Conservation (phyloP, 2,329 filamentous ascomycete genomes). For the Neonectria hederae region DNA sequence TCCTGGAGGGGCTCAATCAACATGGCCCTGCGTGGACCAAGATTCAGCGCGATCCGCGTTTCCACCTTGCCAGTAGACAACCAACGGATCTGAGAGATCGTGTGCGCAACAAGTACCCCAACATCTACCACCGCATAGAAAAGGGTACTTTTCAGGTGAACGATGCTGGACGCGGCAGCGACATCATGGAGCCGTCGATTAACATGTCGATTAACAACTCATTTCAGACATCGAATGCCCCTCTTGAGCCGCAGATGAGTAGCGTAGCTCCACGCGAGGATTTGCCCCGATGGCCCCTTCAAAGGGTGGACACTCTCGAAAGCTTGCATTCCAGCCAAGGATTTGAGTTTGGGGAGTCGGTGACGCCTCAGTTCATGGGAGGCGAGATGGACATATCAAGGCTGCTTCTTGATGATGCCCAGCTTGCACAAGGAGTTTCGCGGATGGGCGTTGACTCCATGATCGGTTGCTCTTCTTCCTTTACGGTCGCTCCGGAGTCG, state of each 20-base stretch:
- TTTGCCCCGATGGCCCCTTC: slow-evolving; percentile 54
- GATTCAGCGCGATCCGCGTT: slow-evolving; percentile 68
- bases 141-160: slow-evolving; percentile 61
- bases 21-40: slow-evolving; percentile 73
- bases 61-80: slow-evolving; percentile 66
- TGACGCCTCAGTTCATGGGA: slow-evolving; percentile 52
- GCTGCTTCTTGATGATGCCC: slow-evolving; percentile 65
- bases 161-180: slow-evolving; percentile 52
- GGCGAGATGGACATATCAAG: slow-evolving; percentile 72
- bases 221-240: slow-evolving; percentile 51
- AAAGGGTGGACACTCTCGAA: slow-evolving; percentile 46
- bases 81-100: slow-evolving; percentile 72
- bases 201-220: slow-evolving; percentile 60
- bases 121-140: slow-evolving; percentile 65
- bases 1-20: slow-evolving; percentile 65
- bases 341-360: slow-evolving; percentile 57
- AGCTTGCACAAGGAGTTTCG: slow-evolving; percentile 38
- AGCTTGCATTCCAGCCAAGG: slow-evolving; percentile 39
- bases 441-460: slow-evolving; percentile 42
- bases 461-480: slow-evolving; percentile 38
- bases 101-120: slow-evolving; percentile 70
- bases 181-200: slow-evolving; percentile 61
- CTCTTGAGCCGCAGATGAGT: slow-evolving; percentile 53
- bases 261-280: slow-evolving; percentile 59
- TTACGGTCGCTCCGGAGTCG: slow-evolving; percentile 25